These are phyloP conservation scores for Marchantia polymorpha DNA, from an alignment of 225 moss, liverwort and hornwort genomes.

Conservation along the genomic window DNA sequence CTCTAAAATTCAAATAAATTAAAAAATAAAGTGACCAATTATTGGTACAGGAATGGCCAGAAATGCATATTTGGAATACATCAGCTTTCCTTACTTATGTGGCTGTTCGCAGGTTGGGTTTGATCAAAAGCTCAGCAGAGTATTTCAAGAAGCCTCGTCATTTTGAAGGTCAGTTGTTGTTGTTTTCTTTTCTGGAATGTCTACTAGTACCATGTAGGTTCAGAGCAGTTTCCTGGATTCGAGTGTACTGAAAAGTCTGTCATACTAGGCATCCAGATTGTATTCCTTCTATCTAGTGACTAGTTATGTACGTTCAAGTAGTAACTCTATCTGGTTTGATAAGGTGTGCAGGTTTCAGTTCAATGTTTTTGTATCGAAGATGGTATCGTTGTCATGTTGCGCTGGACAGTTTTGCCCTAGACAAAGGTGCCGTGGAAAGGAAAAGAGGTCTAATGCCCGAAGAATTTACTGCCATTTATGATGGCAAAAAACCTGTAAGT, in stretches of 20 bases:
- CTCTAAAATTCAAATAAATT: too few species aligned
- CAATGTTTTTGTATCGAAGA: slow-evolving; percentile 76
- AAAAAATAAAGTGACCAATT: too few species aligned
- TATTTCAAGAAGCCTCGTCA: slow-evolving; percentile 50
- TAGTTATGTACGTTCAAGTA: neutral
- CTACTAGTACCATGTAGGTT: too few species aligned
- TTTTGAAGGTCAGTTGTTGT: slow-evolving; percentile 56
- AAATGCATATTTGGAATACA: too few species aligned
- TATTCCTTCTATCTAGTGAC: neutral
- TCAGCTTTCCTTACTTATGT: too few species aligned
- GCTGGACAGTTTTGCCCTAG: slow-evolving; percentile 66
- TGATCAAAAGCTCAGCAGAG: slow-evolving; percentile 32
- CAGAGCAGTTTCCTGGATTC: neutral
- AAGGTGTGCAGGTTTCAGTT: slow-evolving; percentile 61
- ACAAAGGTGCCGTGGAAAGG: slow-evolving; percentile 73
- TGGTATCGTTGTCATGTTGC: slow-evolving; percentile 92
- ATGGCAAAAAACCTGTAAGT: slow-evolving; percentile 93
- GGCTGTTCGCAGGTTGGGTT: slow-evolving; percentile 24
- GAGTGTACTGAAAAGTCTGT: neutral
- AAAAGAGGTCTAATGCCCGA: slow-evolving; percentile 44
- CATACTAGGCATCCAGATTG: neutral
- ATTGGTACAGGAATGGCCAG: too few species aligned
- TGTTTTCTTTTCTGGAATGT: neutral
- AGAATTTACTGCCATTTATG: slow-evolving; percentile 69
- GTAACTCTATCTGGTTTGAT: neutral